These are phyloP conservation scores for Daldinia bambusicola DNA, from an alignment of 495 filamentous ascomycete genomes.

Conservation along the genomic window DNA sequence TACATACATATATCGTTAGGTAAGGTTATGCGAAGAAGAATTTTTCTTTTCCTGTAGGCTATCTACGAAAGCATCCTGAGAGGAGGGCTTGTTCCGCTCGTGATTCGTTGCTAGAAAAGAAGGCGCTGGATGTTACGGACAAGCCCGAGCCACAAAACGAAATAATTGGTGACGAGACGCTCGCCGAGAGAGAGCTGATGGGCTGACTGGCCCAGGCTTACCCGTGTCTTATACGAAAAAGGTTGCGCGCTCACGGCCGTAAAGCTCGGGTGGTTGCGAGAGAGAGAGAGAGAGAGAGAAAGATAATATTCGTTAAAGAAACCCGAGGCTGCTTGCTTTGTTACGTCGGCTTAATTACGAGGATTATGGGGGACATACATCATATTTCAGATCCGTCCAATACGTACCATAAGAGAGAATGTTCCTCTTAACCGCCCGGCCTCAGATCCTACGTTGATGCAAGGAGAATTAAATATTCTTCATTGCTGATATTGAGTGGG, in stretches of 20 bases:
- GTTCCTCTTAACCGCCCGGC: not conserved
- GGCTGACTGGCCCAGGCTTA: slow-evolving; percentile 22
- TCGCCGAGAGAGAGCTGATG: slow-evolving; percentile 4
- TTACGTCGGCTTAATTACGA: not conserved
- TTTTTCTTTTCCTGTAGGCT: slow-evolving; percentile 21
- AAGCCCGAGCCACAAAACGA: slow-evolving; percentile 12
- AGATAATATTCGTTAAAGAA: not conserved
- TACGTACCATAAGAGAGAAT: not conserved
- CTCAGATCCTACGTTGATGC: slow-evolving; percentile 5
- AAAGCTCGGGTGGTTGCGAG: not conserved
- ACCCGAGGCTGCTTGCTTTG: not conserved
- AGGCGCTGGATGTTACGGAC: slow-evolving; percentile 1
- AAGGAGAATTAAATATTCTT: slow-evolving; percentile 19
- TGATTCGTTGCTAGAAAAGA: slow-evolving; percentile 20
- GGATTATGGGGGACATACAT: not conserved
- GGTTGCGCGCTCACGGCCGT: slow-evolving; percentile 33
- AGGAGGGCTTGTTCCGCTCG: slow-evolving; percentile 11
- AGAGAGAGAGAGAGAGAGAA: not conserved
- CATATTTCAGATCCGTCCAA: slow-evolving; percentile 1
- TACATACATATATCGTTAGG: not conserved
- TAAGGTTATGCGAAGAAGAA: not conserved
- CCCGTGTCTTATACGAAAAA: slow-evolving; percentile 11
- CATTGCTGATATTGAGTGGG: not conserved
- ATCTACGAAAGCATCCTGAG: not conserved
- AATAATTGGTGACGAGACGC: slow-evolving; percentile 29